Evolutionary conservation across 371 early-diverging fungal species (phyloP), one percentile per base, ranked within the genome.

Genomic region (Actinomucor elegans): DNA sequence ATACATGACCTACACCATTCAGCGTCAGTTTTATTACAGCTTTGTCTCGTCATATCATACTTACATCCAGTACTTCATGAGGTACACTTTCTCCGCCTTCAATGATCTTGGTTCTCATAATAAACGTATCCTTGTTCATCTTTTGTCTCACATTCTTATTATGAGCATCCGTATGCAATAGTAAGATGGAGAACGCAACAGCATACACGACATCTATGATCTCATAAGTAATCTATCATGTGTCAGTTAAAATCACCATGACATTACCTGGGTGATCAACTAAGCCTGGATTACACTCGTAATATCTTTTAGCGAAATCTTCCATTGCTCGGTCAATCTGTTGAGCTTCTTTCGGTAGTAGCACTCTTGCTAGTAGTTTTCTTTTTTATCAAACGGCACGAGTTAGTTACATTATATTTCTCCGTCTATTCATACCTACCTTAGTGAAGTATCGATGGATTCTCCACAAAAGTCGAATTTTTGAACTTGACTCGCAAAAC

Each of bases 121-220:
- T 83, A 63, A 92, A 96, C 29, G 93, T 90, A 20, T 89, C 86
- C 70, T 88, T 88, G 42, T 85, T 81, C 84, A 94, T 94, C 67
- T 93, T 95, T 52, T 82, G 85, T 31, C 81, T 81, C 14, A 92
- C 85, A 55, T 85, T 83, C 57, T 89, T 90, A 67, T 94, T 94
- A 71, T 95, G 94, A 17, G 93, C 89, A 64, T 96, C 96, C 4
- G 95, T 94, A 71, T 97, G 94, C 23, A 97, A 81, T 47, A 94
- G 71, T 56, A 96, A 74, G 14, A 97, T 71, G 1, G 94, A 89
- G 66, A 92, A 95, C 4, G 94, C 80, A 20, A 94, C 72, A 11
- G 90, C 81, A 62, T 92, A 91, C 23, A 87, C 83, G n/a, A 79
- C 73, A 55, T 91, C 92, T 86, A 28, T 14, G n/a, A n/a, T n/a